Evolutionary conservation across 164 flowering plant species (phyloP).

Genomic region (Nelumbo lutea): DNA sequence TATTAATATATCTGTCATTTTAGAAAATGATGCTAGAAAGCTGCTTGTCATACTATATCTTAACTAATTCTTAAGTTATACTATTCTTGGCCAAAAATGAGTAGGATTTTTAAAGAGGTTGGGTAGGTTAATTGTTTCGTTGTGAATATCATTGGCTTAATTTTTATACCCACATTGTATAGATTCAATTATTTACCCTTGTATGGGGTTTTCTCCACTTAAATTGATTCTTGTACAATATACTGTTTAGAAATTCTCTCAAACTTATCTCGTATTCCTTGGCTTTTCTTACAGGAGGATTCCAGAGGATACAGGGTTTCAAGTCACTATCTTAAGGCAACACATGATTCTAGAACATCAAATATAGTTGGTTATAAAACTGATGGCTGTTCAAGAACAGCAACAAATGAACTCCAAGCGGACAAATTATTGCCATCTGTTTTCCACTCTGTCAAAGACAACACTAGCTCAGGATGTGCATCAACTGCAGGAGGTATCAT

Average conservation of each 20-base stretch:
- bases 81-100: too few species aligned
- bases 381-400: constrained; percentile 5
- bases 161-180: not conserved
- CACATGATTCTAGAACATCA: constrained; percentile 1
- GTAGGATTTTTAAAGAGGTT: too few species aligned
- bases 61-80: too few species aligned
- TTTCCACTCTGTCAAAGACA: constrained; percentile 5
- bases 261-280: not conserved
- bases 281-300: constrained; percentile 15
- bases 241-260: not conserved
- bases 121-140: too few species aligned
- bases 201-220: too few species aligned
- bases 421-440: constrained; percentile 2
- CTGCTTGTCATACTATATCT: too few species aligned
- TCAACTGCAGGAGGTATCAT: constrained; percentile 13
- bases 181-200: not conserved
- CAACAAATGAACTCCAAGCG: constrained; percentile 8
- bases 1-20: too few species aligned
- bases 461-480: constrained; percentile 1
- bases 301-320: constrained; percentile 13
- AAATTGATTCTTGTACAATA: too few species aligned
- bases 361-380: constrained; percentile 5
- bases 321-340: constrained; percentile 8
- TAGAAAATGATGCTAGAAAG: too few species aligned
- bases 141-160: too few species aligned